phyloP scores from a whole-genome alignment of 305 asterid species.

The Rubia balearica region DNA sequence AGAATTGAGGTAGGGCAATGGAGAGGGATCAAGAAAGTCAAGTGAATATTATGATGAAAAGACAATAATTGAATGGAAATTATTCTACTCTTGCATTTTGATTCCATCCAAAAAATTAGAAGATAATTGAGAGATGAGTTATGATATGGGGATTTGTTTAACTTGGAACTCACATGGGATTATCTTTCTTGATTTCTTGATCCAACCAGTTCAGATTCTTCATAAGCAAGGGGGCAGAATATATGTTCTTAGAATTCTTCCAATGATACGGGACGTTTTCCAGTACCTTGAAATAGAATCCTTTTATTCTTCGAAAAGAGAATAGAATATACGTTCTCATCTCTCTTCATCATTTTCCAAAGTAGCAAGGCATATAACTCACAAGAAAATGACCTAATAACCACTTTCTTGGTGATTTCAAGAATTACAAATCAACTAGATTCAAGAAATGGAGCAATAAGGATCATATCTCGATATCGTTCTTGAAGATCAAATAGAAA shows the following conservation, averaged over 20 bases:
- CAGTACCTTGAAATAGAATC: no score
- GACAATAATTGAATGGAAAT: neutral
- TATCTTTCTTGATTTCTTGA: neutral
- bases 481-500: neutral
- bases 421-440: neutral
- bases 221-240: neutral
- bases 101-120: neutral
- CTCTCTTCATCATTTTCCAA: no score
- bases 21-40: slow-evolving; percentile 2
- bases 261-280: no score
- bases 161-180: neutral
- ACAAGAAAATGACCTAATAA: neutral
- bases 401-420: neutral
- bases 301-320: no score
- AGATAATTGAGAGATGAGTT: neutral
- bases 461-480: neutral
- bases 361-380: no score
- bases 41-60: slow-evolving; percentile 4
- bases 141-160: neutral
- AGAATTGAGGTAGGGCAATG: neutral
- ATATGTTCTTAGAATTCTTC: neutral
- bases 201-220: neutral
- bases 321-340: no score
- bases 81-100: neutral
- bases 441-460: neutral